A percentile compares a stretch with the other conserved stretches of the same genome.
Conservation (phyloP, 2,329 filamentous ascomycete species). For the Fusarium hostae region DNA sequence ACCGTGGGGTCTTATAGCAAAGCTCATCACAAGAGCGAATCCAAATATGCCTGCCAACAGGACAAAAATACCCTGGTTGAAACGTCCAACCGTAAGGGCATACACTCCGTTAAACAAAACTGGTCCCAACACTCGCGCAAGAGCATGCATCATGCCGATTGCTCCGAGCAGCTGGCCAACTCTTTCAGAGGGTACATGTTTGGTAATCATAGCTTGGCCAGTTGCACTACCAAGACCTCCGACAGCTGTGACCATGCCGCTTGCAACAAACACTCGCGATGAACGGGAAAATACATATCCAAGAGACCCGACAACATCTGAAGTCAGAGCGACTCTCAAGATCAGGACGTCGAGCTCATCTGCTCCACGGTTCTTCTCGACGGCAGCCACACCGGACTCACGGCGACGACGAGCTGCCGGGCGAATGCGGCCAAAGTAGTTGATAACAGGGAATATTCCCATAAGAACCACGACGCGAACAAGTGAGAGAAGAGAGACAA, state of each 20-base stretch:
- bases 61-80: constrained; percentile 86
- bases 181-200: constrained; percentile 85
- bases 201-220: constrained; percentile 85
- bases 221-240: constrained; percentile 89
- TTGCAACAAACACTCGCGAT: constrained; percentile 73
- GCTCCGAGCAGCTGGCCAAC: constrained; percentile 91
- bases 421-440: constrained; percentile 75
- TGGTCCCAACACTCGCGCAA: constrained; percentile 82
- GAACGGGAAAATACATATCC: constrained; percentile 77
- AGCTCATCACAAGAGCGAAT: constrained; percentile 72
- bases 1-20: constrained; percentile 80
- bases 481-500: constrained; percentile 82
- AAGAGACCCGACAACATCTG: constrained; percentile 79
- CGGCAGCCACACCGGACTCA: constrained; percentile 49
- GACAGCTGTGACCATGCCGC: constrained; percentile 77
- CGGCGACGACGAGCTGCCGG: constrained; percentile 57
- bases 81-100: constrained; percentile 79
- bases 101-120: constrained; percentile 89
- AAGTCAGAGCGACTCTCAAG: constrained; percentile 78
- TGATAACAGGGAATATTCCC: constrained; percentile 78
- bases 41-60: constrained; percentile 75
- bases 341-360: constrained; percentile 82
- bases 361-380: constrained; percentile 72
- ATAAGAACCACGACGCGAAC: constrained; percentile 81
- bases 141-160: constrained; percentile 83